A percentile compares a stretch with the other conserved stretches of the same genome.
Evolutionary conservation across 2,329 filamentous ascomycete genomes (phyloP).

Genomic region (Colletotrichum sansevieriae): DNA sequence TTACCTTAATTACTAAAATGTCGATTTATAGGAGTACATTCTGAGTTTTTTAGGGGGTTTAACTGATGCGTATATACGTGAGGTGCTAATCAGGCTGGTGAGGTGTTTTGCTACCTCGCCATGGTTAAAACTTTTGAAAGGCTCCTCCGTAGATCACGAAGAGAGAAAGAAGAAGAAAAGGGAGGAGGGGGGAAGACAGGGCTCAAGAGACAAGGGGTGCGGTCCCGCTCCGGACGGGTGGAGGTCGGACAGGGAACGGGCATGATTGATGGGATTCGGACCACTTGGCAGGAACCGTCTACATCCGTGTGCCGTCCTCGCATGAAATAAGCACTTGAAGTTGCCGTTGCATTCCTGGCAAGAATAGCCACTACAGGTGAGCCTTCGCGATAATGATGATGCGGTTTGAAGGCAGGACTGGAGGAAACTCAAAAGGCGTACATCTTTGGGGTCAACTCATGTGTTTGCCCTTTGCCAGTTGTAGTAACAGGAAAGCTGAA

Average conservation of each 20-base stretch:
- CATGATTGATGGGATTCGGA: slow-evolving; percentile 37
- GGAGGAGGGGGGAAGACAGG: slow-evolving; percentile 27
- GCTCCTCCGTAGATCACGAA: slow-evolving; percentile 12
- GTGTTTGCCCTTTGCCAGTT: too few relatives aligned
- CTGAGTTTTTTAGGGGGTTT: too few relatives aligned
- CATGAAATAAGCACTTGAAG: slow-evolving; percentile 21
- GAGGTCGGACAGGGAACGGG: slow-evolving; percentile 22
- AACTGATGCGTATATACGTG: too few relatives aligned
- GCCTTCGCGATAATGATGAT: slow-evolving; percentile 8
- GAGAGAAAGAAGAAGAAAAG: slow-evolving; percentile 22
- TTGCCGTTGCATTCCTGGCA: slow-evolving; percentile 15
- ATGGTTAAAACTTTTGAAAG: too few relatives aligned
- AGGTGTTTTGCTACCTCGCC: too few relatives aligned
- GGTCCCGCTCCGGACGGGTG: slow-evolving; percentile 30
- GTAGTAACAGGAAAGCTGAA: neutral
- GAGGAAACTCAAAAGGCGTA: neutral
- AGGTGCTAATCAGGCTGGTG: too few relatives aligned
- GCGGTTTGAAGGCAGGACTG: neutral
- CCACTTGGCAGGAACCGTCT: slow-evolving; percentile 28
- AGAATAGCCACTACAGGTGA: neutral
- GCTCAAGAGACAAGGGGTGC: slow-evolving; percentile 4
- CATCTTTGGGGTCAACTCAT: too few relatives aligned
- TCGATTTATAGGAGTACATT: too few relatives aligned
- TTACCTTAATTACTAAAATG: too few relatives aligned
- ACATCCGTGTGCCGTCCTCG: slow-evolving; percentile 5